These are phyloP conservation scores for Cenchrus purpureus DNA, from an alignment of 176 grass and related monocot species.

Conservation along the genomic window DNA sequence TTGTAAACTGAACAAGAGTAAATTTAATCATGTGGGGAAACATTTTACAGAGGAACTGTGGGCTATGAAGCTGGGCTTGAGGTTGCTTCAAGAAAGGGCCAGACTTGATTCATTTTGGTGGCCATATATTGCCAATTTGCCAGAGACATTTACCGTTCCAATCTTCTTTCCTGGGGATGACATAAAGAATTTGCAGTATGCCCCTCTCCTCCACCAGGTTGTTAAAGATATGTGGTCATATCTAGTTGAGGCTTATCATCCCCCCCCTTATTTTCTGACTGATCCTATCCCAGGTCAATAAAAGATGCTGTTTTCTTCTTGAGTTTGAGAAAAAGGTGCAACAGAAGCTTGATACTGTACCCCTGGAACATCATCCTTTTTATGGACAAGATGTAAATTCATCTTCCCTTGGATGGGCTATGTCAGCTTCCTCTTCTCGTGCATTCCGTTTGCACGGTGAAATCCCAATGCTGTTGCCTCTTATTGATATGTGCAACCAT, in stretches of 20 bases:
- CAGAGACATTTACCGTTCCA: slow-evolving; percentile 70
- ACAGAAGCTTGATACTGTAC: slow-evolving; percentile 43
- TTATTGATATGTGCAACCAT: slow-evolving; percentile 99
- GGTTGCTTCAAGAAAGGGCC: slow-evolving; percentile 91
- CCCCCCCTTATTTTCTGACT: slow-evolving; percentile 34
- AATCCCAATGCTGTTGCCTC: slow-evolving; percentile 89
- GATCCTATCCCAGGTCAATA: slow-evolving; percentile 75
- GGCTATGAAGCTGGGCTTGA: slow-evolving; percentile 92
- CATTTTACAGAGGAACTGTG: slow-evolving; percentile 96
- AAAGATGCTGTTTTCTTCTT: slow-evolving; percentile 88
- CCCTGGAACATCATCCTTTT: slow-evolving; percentile 69
- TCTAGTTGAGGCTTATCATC: neutral
- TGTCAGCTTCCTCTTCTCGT: slow-evolving; percentile 88
- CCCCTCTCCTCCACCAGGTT: slow-evolving; percentile 89
- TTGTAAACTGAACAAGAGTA: slow-evolving; percentile 47
- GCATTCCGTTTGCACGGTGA: slow-evolving; percentile 91
- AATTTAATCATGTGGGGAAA: slow-evolving; percentile 57
- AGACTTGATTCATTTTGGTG: slow-evolving; percentile 79
- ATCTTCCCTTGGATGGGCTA: slow-evolving; percentile 93
- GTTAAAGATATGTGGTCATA: slow-evolving; percentile 25
- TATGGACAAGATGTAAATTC: slow-evolving; percentile 80
- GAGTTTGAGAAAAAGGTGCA: slow-evolving; percentile 76
- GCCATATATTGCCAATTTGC: slow-evolving; percentile 92
- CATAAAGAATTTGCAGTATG: slow-evolving; percentile 87
- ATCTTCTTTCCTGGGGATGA: slow-evolving; percentile 87